phyloP scores from a whole-genome alignment of 83 land plant species.

The Diphasiastrum complanatum region DNA sequence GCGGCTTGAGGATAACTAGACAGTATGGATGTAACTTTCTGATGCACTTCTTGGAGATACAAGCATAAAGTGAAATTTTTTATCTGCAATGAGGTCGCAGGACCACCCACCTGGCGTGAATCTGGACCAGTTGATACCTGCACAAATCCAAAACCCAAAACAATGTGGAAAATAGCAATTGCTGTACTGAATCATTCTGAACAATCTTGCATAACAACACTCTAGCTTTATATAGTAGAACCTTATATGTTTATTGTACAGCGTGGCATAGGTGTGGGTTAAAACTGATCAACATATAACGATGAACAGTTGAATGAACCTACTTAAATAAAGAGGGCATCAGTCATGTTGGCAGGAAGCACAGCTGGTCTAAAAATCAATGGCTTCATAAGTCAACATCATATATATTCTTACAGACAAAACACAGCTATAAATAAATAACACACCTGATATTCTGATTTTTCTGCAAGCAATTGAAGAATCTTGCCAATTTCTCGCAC shows the following conservation, averaged over 20 bases:
- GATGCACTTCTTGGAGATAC: slow-evolving; percentile 85
- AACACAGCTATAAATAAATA: background rate
- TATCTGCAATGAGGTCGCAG: slow-evolving; percentile 68
- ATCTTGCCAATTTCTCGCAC: slow-evolving; percentile 71
- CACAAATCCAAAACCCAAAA: background rate
- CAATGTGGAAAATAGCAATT: background rate
- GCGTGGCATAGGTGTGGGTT: background rate
- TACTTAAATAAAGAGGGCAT: background rate
- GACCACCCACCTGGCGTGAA: slow-evolving; percentile 80
- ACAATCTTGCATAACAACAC: too few relatives aligned
- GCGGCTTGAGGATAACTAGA: slow-evolving; percentile 60
- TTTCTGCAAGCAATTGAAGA: slow-evolving; percentile 65
- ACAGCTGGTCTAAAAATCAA: background rate
- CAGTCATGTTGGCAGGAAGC: background rate
- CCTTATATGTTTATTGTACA: background rate
- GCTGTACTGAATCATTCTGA: too few relatives aligned
- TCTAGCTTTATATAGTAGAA: too few relatives aligned
- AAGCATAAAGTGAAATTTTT: slow-evolving; percentile 81
- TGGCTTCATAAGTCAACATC: background rate
- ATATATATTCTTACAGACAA: background rate
- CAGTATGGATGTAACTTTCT: slow-evolving; percentile 50
- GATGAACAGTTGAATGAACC: background rate
- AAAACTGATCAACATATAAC: too few relatives aligned
- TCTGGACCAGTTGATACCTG: slow-evolving; percentile 94
- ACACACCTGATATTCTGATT: slow-evolving; percentile 92